These are phyloP conservation scores for Suillus variegatus DNA, from an alignment of 768 basidiomycete species.

Conservation along the genomic window DNA sequence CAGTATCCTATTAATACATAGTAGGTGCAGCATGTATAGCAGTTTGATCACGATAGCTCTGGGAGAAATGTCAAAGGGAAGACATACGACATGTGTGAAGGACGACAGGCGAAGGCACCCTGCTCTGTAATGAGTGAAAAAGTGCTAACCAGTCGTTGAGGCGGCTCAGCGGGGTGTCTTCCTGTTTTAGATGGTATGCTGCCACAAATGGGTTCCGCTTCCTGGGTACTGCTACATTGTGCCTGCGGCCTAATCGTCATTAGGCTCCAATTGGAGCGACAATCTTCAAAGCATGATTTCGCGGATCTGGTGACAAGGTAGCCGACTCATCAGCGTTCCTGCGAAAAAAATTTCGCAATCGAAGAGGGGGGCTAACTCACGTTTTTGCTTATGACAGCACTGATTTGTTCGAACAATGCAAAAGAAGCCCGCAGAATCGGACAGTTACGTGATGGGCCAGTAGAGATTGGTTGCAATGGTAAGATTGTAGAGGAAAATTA, in stretches of 20 bases:
- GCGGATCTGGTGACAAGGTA: slow-evolving; percentile 42
- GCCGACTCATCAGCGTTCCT: slow-evolving; percentile 7
- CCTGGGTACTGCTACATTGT: background rate
- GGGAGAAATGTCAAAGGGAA: background rate
- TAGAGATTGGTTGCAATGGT: slow-evolving; percentile 1
- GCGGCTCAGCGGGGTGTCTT: background rate
- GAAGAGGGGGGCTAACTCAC: slow-evolving; percentile 46
- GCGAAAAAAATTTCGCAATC: slow-evolving; percentile 4
- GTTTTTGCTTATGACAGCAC: slow-evolving; percentile 69
- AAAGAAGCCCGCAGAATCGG: slow-evolving; percentile 8
- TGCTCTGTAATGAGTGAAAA: background rate
- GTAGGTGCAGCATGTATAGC: background rate
- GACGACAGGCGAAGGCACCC: background rate
- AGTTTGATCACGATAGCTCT: background rate
- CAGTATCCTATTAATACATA: background rate
- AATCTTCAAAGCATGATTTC: slow-evolving; percentile 48
- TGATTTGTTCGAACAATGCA: slow-evolving; percentile 26
- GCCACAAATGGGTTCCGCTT: background rate
- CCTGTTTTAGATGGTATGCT: background rate
- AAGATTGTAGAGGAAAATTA: slow-evolving; percentile 4
- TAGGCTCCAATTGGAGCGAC: background rate
- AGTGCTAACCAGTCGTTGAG: background rate
- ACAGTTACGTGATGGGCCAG: slow-evolving; percentile 25
- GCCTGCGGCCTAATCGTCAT: background rate
- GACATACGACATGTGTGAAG: background rate